phyloP scores from a whole-genome alignment of 805 yeast species.

The Yarrowia sp. region DNA sequence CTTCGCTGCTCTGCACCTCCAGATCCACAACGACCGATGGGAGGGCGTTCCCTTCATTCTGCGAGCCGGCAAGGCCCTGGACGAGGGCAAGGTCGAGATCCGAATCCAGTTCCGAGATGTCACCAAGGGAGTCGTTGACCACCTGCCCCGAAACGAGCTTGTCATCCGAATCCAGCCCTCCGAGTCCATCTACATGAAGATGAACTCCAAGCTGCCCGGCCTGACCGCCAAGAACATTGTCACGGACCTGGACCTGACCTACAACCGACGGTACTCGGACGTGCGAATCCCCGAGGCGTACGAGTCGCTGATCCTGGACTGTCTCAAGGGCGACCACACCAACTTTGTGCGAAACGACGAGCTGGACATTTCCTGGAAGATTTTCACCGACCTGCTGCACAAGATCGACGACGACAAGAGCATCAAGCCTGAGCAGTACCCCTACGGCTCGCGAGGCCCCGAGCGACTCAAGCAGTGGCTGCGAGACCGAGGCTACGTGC shows the following conservation, averaged over 20 bases:
- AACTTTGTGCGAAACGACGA: constrained; percentile 98
- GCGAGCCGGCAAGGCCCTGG: constrained; percentile 97
- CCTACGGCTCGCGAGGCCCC: constrained; percentile 94
- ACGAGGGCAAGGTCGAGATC: constrained; percentile 91
- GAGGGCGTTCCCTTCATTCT: constrained; percentile 94
- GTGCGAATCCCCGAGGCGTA: constrained; percentile 98
- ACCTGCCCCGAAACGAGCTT: constrained; percentile 85
- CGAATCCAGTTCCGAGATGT: constrained; percentile 89
- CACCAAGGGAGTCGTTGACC: constrained; percentile 74
- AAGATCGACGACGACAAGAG: constrained; percentile 66
- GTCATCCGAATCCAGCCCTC: constrained; percentile 93
- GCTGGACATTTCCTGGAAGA: constrained; percentile 85
- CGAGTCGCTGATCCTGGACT: constrained; percentile 91
- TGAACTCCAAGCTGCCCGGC: constrained; percentile 94
- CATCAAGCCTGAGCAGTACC: constrained; percentile 59
- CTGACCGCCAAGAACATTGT: constrained; percentile 74
- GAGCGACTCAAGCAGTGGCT: constrained; percentile 58
- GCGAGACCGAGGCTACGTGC: constrained; percentile 67
- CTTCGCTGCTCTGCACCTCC: constrained; percentile 77
- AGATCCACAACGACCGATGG: constrained; percentile 93
- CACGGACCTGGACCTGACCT: constrained; percentile 88
- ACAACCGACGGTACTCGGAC: constrained; percentile 73
- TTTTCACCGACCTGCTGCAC: constrained; percentile 88
- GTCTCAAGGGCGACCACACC: constrained; percentile 87
- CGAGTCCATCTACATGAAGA: constrained; percentile 89